Evolutionary conservation across 2,329 filamentous ascomycete species (phyloP).

Genomic region (Alternaria alternata): DNA sequence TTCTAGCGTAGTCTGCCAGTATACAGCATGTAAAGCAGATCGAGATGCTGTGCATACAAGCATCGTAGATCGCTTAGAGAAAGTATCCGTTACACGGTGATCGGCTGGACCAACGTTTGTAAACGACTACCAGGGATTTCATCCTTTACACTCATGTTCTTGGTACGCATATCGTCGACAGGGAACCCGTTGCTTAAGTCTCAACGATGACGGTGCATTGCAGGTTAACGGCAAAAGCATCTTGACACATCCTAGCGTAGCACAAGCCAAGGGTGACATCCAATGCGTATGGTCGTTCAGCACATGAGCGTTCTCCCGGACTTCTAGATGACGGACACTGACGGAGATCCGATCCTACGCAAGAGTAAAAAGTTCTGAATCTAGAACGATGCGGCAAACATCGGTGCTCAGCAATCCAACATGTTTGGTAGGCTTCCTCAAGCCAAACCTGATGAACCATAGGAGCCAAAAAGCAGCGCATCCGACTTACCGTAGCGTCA

Average conservation of each 20-base stretch:
- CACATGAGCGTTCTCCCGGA: not conserved
- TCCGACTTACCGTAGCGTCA: not conserved
- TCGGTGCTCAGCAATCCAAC: not conserved
- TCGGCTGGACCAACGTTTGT: constrained; percentile 5
- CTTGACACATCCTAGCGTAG: constrained; percentile 1
- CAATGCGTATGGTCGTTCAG: not conserved
- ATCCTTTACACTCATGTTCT: not conserved
- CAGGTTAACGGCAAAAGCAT: constrained; percentile 8
- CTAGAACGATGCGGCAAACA: constrained; percentile 1
- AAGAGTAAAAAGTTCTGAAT: not conserved
- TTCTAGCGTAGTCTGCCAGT: constrained; percentile 66
- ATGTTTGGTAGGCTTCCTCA: constrained; percentile 4
- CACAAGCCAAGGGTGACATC: not conserved
- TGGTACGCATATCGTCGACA: not conserved
- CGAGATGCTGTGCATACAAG: constrained; percentile 8
- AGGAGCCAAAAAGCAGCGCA: not conserved
- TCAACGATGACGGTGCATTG: constrained; percentile 2
- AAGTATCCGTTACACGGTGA: constrained; percentile 5
- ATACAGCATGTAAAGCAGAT: constrained; percentile 53
- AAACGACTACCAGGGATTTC: not conserved
- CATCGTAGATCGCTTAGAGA: constrained; percentile 7
- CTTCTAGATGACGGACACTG: not conserved
- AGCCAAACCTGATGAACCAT: constrained; percentile 1
- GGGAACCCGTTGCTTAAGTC: not conserved
- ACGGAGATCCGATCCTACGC: not conserved